These are phyloP conservation scores for Erysimum pusillum DNA, from an alignment of 441 rosid species.

Conservation along the genomic window DNA sequence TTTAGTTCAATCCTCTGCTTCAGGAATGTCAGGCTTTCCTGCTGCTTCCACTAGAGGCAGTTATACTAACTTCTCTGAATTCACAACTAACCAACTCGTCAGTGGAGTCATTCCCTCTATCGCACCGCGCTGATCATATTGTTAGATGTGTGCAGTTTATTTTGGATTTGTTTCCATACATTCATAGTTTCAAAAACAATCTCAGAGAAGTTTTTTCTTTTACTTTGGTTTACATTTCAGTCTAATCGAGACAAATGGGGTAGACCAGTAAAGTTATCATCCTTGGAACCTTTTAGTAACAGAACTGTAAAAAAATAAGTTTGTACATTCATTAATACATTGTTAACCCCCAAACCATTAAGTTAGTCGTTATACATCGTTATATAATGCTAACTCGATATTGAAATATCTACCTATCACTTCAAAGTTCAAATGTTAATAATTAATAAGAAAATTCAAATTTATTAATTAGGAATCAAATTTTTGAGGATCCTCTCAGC, in stretches of 20 bases:
- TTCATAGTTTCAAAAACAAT: background rate
- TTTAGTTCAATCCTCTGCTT: constrained; percentile 49
- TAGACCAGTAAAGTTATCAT: background rate
- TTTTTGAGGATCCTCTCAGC: too few relatives aligned
- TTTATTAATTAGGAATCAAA: too few relatives aligned
- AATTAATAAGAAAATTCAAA: too few relatives aligned
- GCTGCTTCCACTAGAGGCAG: constrained; percentile 31
- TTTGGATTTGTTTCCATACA: background rate
- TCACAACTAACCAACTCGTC: constrained; percentile 66
- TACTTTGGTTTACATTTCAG: background rate
- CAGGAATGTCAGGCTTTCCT: constrained; percentile 34
- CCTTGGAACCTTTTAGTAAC: background rate
- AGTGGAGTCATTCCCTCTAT: constrained; percentile 68
- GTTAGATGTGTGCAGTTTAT: background rate
- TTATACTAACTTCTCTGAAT: constrained; percentile 27
- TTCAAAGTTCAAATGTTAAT: too few relatives aligned
- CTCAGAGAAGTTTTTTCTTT: background rate
- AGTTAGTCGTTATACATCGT: too few relatives aligned
- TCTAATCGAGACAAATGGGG: background rate
- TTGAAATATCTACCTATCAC: too few relatives aligned
- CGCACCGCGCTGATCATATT: constrained; percentile 50
- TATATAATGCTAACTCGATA: too few relatives aligned
- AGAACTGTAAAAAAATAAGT: background rate
- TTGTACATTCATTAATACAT: too few relatives aligned
- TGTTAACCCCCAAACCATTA: too few relatives aligned